Conservation (phyloP, 2,329 filamentous ascomycete genomes). For the Verticillium isaacii region DNA sequence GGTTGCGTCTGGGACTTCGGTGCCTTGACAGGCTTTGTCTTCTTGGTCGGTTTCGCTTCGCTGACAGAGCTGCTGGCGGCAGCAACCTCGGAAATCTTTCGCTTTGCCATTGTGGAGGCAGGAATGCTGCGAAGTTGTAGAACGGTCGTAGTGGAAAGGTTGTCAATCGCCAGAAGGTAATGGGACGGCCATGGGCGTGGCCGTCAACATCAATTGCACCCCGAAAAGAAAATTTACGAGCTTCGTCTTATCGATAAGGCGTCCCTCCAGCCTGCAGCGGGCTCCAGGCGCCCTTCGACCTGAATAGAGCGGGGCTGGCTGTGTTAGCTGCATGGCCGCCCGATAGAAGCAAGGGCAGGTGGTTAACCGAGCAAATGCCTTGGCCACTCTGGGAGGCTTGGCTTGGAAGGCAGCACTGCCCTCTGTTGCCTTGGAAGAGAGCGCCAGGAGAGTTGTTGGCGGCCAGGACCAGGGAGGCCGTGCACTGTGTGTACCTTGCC, state of each 20-base stretch:
- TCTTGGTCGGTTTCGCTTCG: constrained; percentile 16
- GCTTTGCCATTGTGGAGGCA: constrained; percentile 36
- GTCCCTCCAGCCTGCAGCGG: not conserved
- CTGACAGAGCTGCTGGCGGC: constrained; percentile 8
- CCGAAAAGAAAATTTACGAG: constrained; percentile 4
- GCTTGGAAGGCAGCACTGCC: not conserved
- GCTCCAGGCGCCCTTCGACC: not conserved
- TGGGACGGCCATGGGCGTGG: not conserved
- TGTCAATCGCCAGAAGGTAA: not conserved
- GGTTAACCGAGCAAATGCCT: not conserved
- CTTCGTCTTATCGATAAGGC: constrained; percentile 14
- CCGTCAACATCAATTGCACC: not conserved
- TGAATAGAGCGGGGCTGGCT: not conserved
- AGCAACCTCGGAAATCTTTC: constrained; percentile 38
- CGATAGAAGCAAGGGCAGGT: not conserved
- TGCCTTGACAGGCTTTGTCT: constrained; percentile 17
- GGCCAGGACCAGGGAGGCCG: not conserved
- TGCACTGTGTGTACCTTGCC: not conserved
- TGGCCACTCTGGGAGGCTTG: not conserved
- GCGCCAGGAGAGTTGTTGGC: not conserved
- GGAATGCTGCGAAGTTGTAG: not conserved
- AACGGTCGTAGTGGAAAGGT: not conserved
- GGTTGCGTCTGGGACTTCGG: not conserved
- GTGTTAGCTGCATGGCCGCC: not conserved
- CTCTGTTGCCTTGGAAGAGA: not conserved